Evolutionary conservation across 2,329 filamentous ascomycete species (phyloP).

Genomic region (Calonectria hawksworthii): DNA sequence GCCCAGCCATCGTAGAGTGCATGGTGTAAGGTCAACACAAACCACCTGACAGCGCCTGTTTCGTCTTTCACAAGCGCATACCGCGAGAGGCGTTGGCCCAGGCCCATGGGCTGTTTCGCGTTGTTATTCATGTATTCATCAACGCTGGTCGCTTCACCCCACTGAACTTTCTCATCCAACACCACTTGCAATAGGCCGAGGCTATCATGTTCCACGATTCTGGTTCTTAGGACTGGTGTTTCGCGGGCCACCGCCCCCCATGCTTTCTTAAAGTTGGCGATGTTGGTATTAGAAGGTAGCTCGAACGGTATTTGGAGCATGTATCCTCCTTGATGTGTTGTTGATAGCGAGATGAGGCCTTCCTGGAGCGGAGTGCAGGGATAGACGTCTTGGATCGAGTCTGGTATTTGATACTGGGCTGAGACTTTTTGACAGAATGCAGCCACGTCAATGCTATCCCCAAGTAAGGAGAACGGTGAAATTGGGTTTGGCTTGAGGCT

Average conservation of each 20-base stretch:
- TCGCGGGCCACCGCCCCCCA: conserved; percentile 26
- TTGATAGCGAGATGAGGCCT: conserved; percentile 54
- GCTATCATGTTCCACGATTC: background rate
- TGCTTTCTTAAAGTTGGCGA: conserved; percentile 13
- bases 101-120: conserved; percentile 2
- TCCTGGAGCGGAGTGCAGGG: conserved; percentile 58
- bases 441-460: conserved; percentile 34
- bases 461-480: background rate
- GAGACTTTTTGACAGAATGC: background rate
- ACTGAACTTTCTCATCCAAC: conserved; percentile 2
- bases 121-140: conserved; percentile 18
- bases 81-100: conserved; percentile 22
- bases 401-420: background rate
- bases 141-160: background rate
- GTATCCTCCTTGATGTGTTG: conserved; percentile 53
- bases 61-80: conserved; percentile 9
- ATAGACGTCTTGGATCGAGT: conserved; percentile 49
- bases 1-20: conserved; percentile 50
- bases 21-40: conserved; percentile 46
- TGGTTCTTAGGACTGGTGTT: conserved; percentile 26
- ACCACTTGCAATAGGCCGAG: conserved; percentile 28
- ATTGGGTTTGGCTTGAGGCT: background rate
- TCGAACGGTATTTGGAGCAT: conserved; percentile 48
- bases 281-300: conserved; percentile 8
- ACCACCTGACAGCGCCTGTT: background rate